Evolutionary conservation across 345 rosid species (phyloP).

Genomic region (Gossypium bickii): DNA sequence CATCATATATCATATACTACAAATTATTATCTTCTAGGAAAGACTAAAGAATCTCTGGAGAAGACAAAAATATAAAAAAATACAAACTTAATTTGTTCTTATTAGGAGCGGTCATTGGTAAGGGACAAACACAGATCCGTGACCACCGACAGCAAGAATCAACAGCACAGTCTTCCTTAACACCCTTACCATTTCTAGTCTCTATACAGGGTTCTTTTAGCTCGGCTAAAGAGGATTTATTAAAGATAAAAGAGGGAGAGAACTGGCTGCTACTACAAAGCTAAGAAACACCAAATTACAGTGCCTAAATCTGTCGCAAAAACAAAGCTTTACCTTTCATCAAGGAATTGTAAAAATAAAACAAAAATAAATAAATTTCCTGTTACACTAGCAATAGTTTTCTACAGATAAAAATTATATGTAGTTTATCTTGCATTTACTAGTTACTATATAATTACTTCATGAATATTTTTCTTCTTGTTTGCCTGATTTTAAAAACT

Average conservation of each 20-base stretch:
- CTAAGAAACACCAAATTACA: no score
- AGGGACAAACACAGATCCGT: conserved; percentile 33
- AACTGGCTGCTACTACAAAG: no score
- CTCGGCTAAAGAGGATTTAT: no score
- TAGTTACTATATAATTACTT: neutral
- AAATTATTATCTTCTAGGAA: neutral
- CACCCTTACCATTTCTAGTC: neutral
- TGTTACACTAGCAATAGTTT: neutral
- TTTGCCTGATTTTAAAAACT: neutral
- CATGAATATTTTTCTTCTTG: neutral
- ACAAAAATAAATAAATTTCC: neutral
- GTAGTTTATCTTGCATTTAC: no score
- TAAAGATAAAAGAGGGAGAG: no score
- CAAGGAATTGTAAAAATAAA: neutral
- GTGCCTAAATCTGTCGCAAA: no score
- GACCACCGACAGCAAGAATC: conserved; percentile 45
- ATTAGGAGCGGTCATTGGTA: conserved; percentile 26
- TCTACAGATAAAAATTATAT: neutral
- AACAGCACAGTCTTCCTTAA: conserved; percentile 27
- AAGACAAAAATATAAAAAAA: conserved; percentile 8
- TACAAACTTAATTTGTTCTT: conserved; percentile 21
- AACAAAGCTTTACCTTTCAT: no score
- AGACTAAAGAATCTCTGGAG: conserved; percentile 33
- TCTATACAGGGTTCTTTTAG: neutral
- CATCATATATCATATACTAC: neutral